Evolutionary conservation across 768 basidiomycete genomes (phyloP).

Genomic region (Xanthoconium purpureum): DNA sequence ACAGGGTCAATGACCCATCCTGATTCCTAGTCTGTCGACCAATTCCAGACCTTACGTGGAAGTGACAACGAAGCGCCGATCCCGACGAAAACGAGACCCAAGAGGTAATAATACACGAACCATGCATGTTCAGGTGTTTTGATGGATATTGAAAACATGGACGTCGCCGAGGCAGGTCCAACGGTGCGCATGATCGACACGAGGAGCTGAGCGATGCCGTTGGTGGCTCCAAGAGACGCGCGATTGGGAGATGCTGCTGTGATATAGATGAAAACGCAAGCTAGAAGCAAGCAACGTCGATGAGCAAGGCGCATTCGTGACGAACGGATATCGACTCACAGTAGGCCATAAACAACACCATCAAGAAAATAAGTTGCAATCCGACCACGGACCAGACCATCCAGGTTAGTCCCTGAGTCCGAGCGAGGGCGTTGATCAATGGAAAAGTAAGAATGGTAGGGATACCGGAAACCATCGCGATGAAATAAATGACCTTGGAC

Average conservation of each 20-base stretch:
- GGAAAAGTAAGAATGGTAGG: constrained; percentile 65
- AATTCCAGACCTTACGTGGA: constrained; percentile 26
- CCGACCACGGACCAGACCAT: constrained; percentile 49
- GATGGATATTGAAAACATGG: constrained; percentile 66
- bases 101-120: too few relatives aligned
- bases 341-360: constrained; percentile 47
- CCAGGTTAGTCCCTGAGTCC: constrained; percentile 42
- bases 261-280: constrained; percentile 70
- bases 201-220: constrained; percentile 54
- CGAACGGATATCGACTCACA: constrained; percentile 38
- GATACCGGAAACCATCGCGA: constrained; percentile 47
- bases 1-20: too few relatives aligned
- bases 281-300: constrained; percentile 30
- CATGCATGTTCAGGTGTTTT: constrained; percentile 20
- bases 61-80: constrained; percentile 21
- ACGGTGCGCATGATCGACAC: constrained; percentile 40
- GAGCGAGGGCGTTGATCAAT: constrained; percentile 54
- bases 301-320: constrained; percentile 29
- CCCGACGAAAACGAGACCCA: constrained; percentile 18
- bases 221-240: constrained; percentile 67
- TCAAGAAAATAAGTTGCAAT: constrained; percentile 45
- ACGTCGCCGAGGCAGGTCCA: constrained; percentile 58
- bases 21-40: background rate
- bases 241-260: constrained; percentile 62
- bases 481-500: constrained; percentile 56